These are phyloP conservation scores for Reticulascus tulasneorum DNA, from an alignment of 2,329 filamentous ascomycete genomes.

Conservation along the genomic window DNA sequence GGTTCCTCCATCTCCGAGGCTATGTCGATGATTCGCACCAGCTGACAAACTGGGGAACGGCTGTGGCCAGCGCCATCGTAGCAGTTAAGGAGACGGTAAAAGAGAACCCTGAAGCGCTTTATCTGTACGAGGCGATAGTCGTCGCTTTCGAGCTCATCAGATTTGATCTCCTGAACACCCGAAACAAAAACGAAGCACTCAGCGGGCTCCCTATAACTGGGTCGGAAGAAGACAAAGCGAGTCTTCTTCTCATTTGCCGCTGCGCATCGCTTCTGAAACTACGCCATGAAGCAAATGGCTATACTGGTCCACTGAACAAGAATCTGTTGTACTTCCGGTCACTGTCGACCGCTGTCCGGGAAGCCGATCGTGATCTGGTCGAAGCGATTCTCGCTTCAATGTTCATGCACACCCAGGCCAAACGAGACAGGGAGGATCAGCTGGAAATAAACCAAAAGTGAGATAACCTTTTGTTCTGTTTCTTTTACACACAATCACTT, in stretches of 20 bases:
- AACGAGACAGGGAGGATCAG: constrained; percentile 64
- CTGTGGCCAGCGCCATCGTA: constrained; percentile 66
- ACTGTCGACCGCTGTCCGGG: constrained; percentile 73
- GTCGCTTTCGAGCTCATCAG: constrained; percentile 82
- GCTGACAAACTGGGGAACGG: constrained; percentile 79
- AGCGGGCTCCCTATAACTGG: constrained; percentile 53
- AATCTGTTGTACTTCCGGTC: constrained; percentile 85
- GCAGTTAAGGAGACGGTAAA: constrained; percentile 51
- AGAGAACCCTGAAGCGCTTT: constrained; percentile 37
- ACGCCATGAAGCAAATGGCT: constrained; percentile 79
- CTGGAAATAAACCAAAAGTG: constrained; percentile 70
- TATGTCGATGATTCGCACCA: constrained; percentile 78
- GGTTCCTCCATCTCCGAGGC: constrained; percentile 82
- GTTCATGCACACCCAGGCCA: constrained; percentile 75
- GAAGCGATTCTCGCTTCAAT: constrained; percentile 79
- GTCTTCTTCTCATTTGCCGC: constrained; percentile 78
- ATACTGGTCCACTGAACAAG: constrained; percentile 90
- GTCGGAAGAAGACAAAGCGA: constrained; percentile 69
- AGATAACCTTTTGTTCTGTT: constrained; percentile 24
- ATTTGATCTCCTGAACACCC: constrained; percentile 71
- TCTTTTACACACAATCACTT: constrained; percentile 13
- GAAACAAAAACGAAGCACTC: constrained; percentile 52
- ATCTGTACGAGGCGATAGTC: constrained; percentile 72
- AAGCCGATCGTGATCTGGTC: constrained; percentile 74
- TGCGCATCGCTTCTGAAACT: constrained; percentile 80